Conservation (phyloP, 495 filamentous ascomycete genomes). For the Lepidopterella palustris region DNA sequence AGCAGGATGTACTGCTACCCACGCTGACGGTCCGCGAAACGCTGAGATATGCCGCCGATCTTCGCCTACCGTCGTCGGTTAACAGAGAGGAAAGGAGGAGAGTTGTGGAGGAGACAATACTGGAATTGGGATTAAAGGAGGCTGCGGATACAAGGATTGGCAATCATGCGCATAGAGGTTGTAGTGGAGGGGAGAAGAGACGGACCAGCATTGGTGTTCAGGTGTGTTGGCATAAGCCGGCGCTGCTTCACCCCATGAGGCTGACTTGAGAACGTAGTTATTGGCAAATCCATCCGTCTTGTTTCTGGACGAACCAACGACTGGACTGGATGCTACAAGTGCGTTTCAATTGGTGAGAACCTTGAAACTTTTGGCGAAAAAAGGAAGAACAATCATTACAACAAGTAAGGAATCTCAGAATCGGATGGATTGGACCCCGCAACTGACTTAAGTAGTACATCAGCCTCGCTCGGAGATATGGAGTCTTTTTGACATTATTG, state of each 20-base stretch:
- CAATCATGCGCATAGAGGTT: slow-evolving; percentile 60
- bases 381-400: slow-evolving; percentile 63
- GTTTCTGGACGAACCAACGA: slow-evolving; percentile 72
- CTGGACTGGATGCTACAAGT: slow-evolving; percentile 66
- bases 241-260: neutral
- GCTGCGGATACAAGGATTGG: slow-evolving; percentile 67
- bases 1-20: slow-evolving; percentile 65
- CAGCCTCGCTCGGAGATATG: slow-evolving; percentile 71
- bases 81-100: slow-evolving; percentile 50
- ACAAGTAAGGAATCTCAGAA: slow-evolving; percentile 39
- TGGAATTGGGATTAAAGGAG: slow-evolving; percentile 63
- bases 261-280: slow-evolving; percentile 10
- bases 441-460: slow-evolving; percentile 41
- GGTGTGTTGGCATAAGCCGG: slow-evolving; percentile 30
- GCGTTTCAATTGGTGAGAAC: slow-evolving; percentile 67
- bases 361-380: slow-evolving; percentile 55
- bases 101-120: slow-evolving; percentile 65
- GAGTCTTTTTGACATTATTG: slow-evolving; percentile 62
- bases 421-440: neutral
- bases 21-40: slow-evolving; percentile 69
- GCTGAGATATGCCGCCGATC: slow-evolving; percentile 60
- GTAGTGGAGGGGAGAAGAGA: slow-evolving; percentile 70
- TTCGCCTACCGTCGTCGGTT: slow-evolving; percentile 57
- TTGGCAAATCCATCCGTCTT: slow-evolving; percentile 67
- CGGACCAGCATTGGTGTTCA: slow-evolving; percentile 69